Percentiles rank a stretch among this genome's conserved stretches.
Conservation (phyloP, 345 rosid species). For the Hirschfeldia incana region DNA sequence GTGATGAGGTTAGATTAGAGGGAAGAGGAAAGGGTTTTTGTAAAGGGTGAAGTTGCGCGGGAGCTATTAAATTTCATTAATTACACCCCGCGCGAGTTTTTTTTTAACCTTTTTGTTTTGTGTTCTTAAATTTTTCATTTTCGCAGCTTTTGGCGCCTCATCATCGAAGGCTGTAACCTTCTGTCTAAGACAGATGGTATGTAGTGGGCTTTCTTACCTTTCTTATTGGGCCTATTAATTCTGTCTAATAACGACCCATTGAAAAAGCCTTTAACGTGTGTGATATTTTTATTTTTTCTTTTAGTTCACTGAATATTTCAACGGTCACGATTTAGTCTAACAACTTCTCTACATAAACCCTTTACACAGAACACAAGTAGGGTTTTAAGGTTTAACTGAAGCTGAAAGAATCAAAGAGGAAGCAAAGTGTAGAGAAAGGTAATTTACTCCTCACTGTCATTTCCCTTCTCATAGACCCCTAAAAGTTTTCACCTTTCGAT, state of each 20-base stretch:
- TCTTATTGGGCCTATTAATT: background rate
- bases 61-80: background rate
- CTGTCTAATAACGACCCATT: background rate
- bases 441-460: background rate
- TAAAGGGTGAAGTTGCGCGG: background rate
- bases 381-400: background rate
- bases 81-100: background rate
- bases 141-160: background rate
- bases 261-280: background rate
- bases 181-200: too few relatives aligned
- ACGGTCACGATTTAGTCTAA: background rate
- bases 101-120: background rate
- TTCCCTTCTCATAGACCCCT: constrained; percentile 19
- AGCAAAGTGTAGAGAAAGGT: constrained; percentile 5
- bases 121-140: background rate
- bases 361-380: background rate
- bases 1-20: background rate
- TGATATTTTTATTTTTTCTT: background rate
- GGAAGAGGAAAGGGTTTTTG: background rate
- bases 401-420: background rate
- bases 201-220: background rate
- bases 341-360: background rate
- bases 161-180: too few relatives aligned
- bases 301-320: background rate
- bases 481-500: background rate